Evolutionary conservation across 495 filamentous ascomycete genomes (phyloP).

Genomic region (Penicillium arizonense): DNA sequence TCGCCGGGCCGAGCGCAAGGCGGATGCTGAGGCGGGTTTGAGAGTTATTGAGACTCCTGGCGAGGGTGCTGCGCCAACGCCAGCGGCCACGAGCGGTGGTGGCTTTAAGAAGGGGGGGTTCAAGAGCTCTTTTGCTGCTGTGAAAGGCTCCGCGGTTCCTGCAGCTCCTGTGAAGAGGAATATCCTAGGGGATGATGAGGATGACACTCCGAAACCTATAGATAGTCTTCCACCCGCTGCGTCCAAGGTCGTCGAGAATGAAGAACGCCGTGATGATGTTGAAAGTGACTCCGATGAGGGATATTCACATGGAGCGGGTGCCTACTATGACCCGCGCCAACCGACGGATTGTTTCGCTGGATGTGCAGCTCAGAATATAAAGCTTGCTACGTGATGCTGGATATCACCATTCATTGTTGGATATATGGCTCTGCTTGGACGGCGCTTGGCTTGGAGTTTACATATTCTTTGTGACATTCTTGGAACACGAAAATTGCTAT

Average conservation of each 20-base stretch:
- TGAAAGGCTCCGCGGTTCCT: constrained; percentile 33
- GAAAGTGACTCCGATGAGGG: constrained; percentile 49
- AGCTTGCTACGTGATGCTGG: constrained; percentile 5
- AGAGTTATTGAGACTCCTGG: constrained; percentile 34
- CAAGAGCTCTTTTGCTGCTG: constrained; percentile 57
- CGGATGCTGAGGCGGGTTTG: constrained; percentile 54
- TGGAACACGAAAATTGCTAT: not conserved
- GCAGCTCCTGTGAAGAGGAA: constrained; percentile 40
- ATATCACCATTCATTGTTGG: not conserved
- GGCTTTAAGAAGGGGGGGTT: constrained; percentile 65
- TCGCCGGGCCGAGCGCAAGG: constrained; percentile 67
- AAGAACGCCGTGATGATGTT: constrained; percentile 15
- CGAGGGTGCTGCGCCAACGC: constrained; percentile 6
- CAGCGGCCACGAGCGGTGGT: constrained; percentile 19
- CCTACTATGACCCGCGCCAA: constrained; percentile 50
- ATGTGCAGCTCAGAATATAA: constrained; percentile 30
- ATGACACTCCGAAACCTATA: constrained; percentile 11
- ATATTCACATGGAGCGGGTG: constrained; percentile 37
- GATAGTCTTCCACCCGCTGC: not conserved
- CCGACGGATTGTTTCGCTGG: constrained; percentile 50
- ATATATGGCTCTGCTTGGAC: too few relatives aligned
- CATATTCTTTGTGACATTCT: not conserved
- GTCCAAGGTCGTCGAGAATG: not conserved
- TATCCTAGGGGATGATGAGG: constrained; percentile 43
- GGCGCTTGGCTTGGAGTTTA: constrained; percentile 1